Evolutionary conservation across 345 rosid genomes (phyloP), one percentile per base, ranked within the genome.

Genomic region (Eucalyptus polyanthemos): DNA sequence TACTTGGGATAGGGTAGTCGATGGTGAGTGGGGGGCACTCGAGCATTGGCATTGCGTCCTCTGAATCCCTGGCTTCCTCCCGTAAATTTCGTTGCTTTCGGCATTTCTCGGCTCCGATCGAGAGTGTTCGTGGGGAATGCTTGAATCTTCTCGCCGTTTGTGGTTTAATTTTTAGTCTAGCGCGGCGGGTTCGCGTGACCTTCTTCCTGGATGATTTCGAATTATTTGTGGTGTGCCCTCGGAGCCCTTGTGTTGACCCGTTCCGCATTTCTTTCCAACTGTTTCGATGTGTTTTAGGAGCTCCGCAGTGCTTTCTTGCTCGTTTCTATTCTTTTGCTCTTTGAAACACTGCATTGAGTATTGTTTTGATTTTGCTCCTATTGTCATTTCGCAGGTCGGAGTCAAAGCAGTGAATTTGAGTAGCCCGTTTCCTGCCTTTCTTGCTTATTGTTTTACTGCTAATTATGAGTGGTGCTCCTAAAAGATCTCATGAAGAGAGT

Each of bases 401-500:
- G 8, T 37, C 44, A 1, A 72, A 72, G 45, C 45, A 19, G 47
- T 76, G 9, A 76, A 76, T 76, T 44, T 1, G 15, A 21, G 85
- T 40, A 76, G 47, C 2, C 1, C 40, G 81, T 72, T 72, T 72
- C 44, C 81, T 72, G 11, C 81, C 24, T 72, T 3, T 10, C 24
- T 76, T 76, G 47, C 85, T 40, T 76, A 76, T 76, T 76, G 15
- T 22, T 76, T 76, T 76, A 22, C 27, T 7, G 29, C 29, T 40
- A 76, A 76, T 40, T 76, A 96, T 96, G 98, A 96, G 97, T 89
- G 94, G 95, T 89, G 93, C 92, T 89, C 97, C 98, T 7, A 98
- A 97, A 93, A 94, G 98, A 95, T 90, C 96, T 90, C 98, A 95
- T 34, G 99, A 98, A 88, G 99, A 97, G 80, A 96, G 93, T 88